phyloP scores from a whole-genome alignment of 441 rosid species.

The Hura crepitans region DNA sequence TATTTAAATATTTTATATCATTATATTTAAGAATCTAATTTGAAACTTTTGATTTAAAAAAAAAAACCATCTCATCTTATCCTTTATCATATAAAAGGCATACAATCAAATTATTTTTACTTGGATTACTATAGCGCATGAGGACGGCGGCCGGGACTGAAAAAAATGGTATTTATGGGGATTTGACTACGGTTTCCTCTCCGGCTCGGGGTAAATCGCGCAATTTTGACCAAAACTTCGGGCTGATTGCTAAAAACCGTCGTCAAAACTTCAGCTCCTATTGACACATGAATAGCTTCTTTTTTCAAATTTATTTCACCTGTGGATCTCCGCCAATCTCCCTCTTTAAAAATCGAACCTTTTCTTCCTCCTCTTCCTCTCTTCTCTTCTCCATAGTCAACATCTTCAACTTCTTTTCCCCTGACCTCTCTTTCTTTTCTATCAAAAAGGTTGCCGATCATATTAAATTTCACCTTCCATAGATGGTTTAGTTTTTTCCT shows the following conservation, averaged over 20 bases:
- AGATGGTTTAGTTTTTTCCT: background rate
- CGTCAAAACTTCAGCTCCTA: background rate
- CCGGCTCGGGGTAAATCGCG: conserved; percentile 1
- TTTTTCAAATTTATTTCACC: conserved; percentile 27
- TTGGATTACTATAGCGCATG: too few relatives aligned
- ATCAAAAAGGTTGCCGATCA: background rate
- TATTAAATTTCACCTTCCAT: background rate
- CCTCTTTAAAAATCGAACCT: background rate
- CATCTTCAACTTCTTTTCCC: background rate
- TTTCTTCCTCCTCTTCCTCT: background rate
- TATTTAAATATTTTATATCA: too few relatives aligned
- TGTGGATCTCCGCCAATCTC: conserved; percentile 45
- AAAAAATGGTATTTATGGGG: too few relatives aligned
- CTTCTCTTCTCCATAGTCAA: background rate
- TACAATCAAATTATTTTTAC: too few relatives aligned
- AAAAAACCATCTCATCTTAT: too few relatives aligned
- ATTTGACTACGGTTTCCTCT: background rate
- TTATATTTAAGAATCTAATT: too few relatives aligned
- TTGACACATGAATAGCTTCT: background rate
- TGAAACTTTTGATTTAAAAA: too few relatives aligned
- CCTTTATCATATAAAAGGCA: too few relatives aligned
- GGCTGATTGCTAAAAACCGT: background rate
- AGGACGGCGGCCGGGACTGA: too few relatives aligned
- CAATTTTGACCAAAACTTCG: background rate
- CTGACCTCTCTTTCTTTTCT: background rate